Percentiles rank a stretch among this genome's conserved stretches.
Conservation (phyloP, 73 alveolate genomes). For the Symbiodinium pilosum region DNA sequence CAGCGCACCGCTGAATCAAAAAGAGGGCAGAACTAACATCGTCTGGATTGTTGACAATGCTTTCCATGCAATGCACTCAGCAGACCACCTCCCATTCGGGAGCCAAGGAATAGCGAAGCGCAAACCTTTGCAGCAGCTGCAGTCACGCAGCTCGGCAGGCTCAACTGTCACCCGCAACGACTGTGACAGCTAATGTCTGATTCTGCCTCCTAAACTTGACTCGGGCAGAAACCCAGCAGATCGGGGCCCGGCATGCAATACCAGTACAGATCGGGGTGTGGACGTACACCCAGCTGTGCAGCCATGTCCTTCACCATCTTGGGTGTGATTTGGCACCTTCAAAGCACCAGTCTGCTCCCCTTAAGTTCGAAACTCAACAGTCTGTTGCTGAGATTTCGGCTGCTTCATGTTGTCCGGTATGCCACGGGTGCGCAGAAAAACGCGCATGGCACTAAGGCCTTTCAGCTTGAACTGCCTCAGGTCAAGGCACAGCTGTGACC, state of each 20-base stretch:
- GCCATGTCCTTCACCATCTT: constrained; percentile 95
- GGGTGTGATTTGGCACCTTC: constrained; percentile 80
- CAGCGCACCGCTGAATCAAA: neutral
- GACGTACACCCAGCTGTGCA: constrained; percentile 84
- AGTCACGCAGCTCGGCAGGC: too few species aligned
- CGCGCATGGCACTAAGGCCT: constrained; percentile 94
- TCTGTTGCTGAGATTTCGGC: neutral
- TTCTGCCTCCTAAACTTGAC: neutral
- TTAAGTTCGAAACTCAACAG: neutral
- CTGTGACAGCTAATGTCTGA: too few species aligned
- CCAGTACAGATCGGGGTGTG: constrained; percentile 60
- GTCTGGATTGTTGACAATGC: neutral
- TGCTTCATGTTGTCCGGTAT: constrained; percentile 95
- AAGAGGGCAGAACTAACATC: too few species aligned
- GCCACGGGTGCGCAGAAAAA: constrained; percentile 92
- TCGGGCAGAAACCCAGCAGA: neutral
- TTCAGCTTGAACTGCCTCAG: constrained; percentile 91
- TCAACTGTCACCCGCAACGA: too few species aligned
- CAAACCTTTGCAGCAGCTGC: constrained; percentile 30
- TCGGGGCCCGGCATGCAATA: constrained; percentile 51
- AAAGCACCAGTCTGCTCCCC: neutral
- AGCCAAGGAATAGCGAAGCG: constrained; percentile 92
- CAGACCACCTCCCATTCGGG: constrained; percentile 91
- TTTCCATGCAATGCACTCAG: neutral
- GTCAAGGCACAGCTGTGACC: neutral